Conservation (phyloP, 345 rosid species). For the Euphorbia tirucalli region DNA sequence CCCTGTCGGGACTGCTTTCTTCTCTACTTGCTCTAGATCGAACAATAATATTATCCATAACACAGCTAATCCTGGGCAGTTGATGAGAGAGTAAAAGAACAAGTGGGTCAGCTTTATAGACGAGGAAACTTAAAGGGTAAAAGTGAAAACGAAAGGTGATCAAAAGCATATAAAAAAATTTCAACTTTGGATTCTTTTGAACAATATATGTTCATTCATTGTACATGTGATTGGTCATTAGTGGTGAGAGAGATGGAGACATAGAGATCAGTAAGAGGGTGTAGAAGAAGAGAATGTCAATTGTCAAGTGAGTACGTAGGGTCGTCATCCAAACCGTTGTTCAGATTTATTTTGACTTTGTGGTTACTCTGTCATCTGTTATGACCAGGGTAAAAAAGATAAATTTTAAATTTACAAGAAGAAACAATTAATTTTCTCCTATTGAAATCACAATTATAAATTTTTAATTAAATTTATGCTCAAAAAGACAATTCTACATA, state of each 20-base stretch:
- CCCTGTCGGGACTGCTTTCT: slow-evolving; percentile 42
- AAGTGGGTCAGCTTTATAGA: not conserved
- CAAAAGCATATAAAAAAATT: not conserved
- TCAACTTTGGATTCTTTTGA: slow-evolving; percentile 15
- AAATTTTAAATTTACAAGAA: too few relatives aligned
- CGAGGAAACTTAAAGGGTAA: not conserved
- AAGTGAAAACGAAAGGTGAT: slow-evolving; percentile 17
- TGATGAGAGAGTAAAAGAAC: not conserved
- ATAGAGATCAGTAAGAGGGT: too few relatives aligned
- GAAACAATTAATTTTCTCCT: too few relatives aligned
- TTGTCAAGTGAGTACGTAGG: not conserved
- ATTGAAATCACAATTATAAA: too few relatives aligned
- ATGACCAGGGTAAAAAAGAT: too few relatives aligned
- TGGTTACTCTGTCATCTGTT: not conserved
- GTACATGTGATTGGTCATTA: not conserved
- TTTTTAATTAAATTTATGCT: too few relatives aligned
- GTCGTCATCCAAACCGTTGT: not conserved
- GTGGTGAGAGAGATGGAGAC: not conserved
- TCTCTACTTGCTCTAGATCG: slow-evolving; percentile 39
- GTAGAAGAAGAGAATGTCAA: slow-evolving; percentile 13
- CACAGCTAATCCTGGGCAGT: not conserved
- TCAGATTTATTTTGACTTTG: slow-evolving; percentile 9
- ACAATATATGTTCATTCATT: too few relatives aligned
- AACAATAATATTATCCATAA: slow-evolving; percentile 26
- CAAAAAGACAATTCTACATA: too few relatives aligned